Evolutionary conservation across 2,329 filamentous ascomycete genomes (phyloP).

Genomic region (Polychaeton citri): DNA sequence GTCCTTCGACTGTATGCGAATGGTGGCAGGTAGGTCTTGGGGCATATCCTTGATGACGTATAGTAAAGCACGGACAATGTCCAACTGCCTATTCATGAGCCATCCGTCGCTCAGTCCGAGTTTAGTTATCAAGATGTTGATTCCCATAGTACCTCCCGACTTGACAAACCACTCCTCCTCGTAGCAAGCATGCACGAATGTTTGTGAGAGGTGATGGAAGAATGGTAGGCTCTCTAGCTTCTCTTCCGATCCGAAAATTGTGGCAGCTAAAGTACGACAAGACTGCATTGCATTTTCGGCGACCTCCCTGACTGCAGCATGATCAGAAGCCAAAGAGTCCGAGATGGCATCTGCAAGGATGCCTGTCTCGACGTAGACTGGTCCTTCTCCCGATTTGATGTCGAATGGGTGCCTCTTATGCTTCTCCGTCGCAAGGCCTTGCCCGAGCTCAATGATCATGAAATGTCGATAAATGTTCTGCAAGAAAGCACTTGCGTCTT

Average conservation of each 20-base stretch:
- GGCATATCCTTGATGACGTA: conserved; percentile 99
- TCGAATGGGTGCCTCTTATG: conserved; percentile 69
- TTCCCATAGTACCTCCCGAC: conserved; percentile 79
- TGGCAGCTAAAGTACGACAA: conserved; percentile 61
- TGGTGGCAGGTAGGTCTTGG: conserved; percentile 80
- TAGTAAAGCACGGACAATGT: conserved; percentile 81
- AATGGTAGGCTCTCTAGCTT: conserved; percentile 67
- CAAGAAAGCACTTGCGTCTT: conserved; percentile 62
- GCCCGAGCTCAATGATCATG: conserved; percentile 75
- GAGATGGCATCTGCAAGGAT: conserved; percentile 81
- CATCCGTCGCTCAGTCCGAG: conserved; percentile 73
- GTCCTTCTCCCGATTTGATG: conserved; percentile 73
- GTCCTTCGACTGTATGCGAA: conserved; percentile 66
- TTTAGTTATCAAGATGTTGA: conserved; percentile 74
- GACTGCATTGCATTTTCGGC: conserved; percentile 67
- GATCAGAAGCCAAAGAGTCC: conserved; percentile 78
- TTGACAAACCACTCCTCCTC: conserved; percentile 99
- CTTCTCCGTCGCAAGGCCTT: conserved; percentile 68
- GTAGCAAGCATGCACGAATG: conserved; percentile 89
- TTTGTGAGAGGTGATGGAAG: conserved; percentile 68
- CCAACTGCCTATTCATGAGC: conserved; percentile 68
- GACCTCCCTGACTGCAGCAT: conserved; percentile 64
- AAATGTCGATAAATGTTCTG: conserved; percentile 79
- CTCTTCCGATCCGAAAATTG: conserved; percentile 63
- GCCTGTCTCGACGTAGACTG: conserved; percentile 72